These are phyloP conservation scores for Dioscorea alata DNA, from an alignment of 106 monocot genomes.

Conservation along the genomic window DNA sequence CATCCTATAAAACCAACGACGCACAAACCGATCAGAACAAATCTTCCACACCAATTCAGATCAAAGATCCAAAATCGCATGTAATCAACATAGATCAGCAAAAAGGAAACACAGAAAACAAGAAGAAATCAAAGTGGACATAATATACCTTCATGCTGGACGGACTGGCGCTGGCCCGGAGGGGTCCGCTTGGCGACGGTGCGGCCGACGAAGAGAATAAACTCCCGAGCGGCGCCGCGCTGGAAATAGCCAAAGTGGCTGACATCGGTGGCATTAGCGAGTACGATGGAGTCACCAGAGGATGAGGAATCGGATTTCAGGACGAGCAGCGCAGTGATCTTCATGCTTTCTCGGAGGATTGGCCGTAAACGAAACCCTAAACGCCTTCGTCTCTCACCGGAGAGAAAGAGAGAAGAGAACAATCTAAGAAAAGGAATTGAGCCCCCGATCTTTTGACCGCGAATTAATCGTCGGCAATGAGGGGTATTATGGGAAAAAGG, in stretches of 20 bases:
- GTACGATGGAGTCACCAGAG: conserved; percentile 45
- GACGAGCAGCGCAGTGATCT: conserved; percentile 77
- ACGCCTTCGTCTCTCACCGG: no score
- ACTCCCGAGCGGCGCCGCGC: conserved; percentile 15
- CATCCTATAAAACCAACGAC: no score
- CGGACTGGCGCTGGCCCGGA: conserved; percentile 69
- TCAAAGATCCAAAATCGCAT: neutral
- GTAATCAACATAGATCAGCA: neutral
- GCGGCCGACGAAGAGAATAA: conserved; percentile 69
- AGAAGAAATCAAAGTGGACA: no score
- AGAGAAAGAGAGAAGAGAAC: no score
- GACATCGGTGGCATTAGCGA: conserved; percentile 86
- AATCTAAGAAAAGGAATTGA: no score
- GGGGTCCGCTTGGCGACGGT: conserved; percentile 64
- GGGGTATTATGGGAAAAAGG: no score
- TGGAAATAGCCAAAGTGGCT: conserved; percentile 94
- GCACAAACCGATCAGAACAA: no score
- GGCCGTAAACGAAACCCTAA: no score
- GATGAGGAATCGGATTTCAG: conserved; percentile 41
- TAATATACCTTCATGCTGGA: conserved; percentile 75
- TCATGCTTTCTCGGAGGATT: conserved; percentile 19
- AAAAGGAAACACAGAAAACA: no score
- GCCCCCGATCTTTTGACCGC: no score
- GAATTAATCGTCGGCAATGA: no score
- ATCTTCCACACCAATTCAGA: neutral